Base-by-base conservation (phyloP, 306 rosid species). In the Cicer judaicum region DNA sequence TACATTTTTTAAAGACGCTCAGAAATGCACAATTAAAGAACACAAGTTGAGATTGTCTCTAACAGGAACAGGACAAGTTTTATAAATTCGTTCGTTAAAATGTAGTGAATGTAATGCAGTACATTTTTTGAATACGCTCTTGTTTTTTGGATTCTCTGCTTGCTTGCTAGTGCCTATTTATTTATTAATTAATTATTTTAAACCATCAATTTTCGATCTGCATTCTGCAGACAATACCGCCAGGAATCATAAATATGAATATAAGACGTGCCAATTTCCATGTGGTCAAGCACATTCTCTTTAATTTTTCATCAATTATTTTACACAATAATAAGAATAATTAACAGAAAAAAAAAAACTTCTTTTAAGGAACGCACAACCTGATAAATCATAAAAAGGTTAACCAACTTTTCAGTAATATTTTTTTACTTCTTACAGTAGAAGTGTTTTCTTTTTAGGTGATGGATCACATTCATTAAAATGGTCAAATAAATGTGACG, bases 231-330 rank as follows among this genome's bases (percentile, higher is more conserved):
- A 68, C 62, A 47, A 57, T 36, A 68, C 9, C 9, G 19, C 49
- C 69, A 16, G 42, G 43, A 77, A 56, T 44, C 62, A 68, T 42
- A 57, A 68, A 68, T 14, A 68, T 56, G 18, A 47, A 19, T 18
- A 68, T 68, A 40, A 54, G 48, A 54, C 34, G 6, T 42, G 53
- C 55, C 48, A 53, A 52, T 52, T 56, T 68, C 34, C 70, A 77
- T 46, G 76, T 68, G 70, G 38, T 68, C 18, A 56, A n/a, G 16
- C 76, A 76, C 66, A 54, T 54, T 76, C 80, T 43, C 34, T 53
- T 53, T 8, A 53, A 53, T 53, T n/a, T 5, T 49, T 13, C 2
- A 50, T 14, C 56, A 36, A 13, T 60, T 34, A 2, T 60, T 60
- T 10, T 60, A 34, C 14, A 12, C 10, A 60, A 34, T 3, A 29